phyloP scores from a whole-genome alignment of 2,329 filamentous ascomycete species.

The Fusarium sp. region DNA sequence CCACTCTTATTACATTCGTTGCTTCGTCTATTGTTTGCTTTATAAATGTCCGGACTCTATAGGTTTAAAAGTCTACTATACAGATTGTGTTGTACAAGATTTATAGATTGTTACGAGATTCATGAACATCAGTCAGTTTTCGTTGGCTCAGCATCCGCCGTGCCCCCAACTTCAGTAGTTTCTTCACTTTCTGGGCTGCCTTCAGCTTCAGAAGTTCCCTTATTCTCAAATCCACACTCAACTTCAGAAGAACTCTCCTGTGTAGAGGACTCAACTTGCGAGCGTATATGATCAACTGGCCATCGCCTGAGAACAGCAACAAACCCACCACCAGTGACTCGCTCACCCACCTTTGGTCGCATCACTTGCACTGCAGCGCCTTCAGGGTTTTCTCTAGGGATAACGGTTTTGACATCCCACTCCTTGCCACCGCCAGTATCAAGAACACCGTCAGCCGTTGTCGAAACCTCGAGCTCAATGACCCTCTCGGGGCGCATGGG shows the following conservation, averaged over 20 bases:
- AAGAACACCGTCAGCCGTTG: conserved; percentile 54
- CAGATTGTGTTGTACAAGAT: neutral
- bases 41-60: neutral
- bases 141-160: neutral
- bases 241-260: conserved; percentile 13
- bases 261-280: conserved; percentile 7
- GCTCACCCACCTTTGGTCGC: conserved; percentile 55
- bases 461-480: conserved; percentile 64
- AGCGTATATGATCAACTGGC: conserved; percentile 29
- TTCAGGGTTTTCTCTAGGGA: conserved; percentile 42
- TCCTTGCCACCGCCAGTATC: conserved; percentile 63
- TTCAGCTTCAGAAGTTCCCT: neutral
- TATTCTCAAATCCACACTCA: neutral
- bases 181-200: neutral
- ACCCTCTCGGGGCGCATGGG: conserved; percentile 67
- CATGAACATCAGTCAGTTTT: neutral
- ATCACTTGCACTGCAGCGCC: conserved; percentile 51
- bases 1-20: neutral
- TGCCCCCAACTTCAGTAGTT: neutral
- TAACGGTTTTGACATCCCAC: conserved; percentile 70
- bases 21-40: neutral
- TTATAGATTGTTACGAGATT: neutral
- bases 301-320: conserved; percentile 52
- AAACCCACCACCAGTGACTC: conserved; percentile 54
- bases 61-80: neutral